Evolutionary conservation across 805 yeast genomes (phyloP), one percentile per base, ranked within the genome.

Genomic region (Wickerhamiella alocasiicola): DNA sequence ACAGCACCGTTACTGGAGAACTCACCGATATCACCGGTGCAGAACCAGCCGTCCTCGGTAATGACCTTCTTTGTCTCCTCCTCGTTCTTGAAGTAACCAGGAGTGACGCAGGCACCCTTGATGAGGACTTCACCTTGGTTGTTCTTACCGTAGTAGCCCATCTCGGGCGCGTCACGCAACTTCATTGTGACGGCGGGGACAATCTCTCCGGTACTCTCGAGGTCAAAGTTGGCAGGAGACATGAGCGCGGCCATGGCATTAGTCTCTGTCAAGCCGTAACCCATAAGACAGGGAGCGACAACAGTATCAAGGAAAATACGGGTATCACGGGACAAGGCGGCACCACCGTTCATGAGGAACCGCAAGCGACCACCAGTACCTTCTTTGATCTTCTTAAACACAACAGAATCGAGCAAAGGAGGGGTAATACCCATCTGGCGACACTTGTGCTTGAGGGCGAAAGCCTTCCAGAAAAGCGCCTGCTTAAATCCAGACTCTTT

Each of bases 221-320:
- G 67, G 55, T 80, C 88, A 52, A 80, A 74, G 54, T 71, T 69
- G 19, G 64, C 56, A 36, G 82, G 81, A 44, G 75, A 75, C 49
- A 74, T 59, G 52, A 91, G 70, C 31, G 82, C 66, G 13, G 88
- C 71, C 65, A 82, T 87, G 38, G 98, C 98, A 51, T 81, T 78
- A 11, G 97, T 87, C 64, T 91, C 98, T 29, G 98, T 91, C 51
- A 91, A 73, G 46, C 98, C 98, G 60, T 91, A 91, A 46, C 98
- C 98, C 55, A 87, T 68, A 53, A 91, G 70, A 81, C 88, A 72
- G 46, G 95, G 93, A 29, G 82, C 79, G 47, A 91, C 64, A 45
- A 82, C 69, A 32, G 70, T 81, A 28, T 81, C 59, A 51, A 91
- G 69, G 60, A 91, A 88, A 36, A 70, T 64, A 63, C 91, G 95